Base-by-base conservation (phyloP, 129 eudicot genomes). In the Centaurea solstitialis region DNA sequence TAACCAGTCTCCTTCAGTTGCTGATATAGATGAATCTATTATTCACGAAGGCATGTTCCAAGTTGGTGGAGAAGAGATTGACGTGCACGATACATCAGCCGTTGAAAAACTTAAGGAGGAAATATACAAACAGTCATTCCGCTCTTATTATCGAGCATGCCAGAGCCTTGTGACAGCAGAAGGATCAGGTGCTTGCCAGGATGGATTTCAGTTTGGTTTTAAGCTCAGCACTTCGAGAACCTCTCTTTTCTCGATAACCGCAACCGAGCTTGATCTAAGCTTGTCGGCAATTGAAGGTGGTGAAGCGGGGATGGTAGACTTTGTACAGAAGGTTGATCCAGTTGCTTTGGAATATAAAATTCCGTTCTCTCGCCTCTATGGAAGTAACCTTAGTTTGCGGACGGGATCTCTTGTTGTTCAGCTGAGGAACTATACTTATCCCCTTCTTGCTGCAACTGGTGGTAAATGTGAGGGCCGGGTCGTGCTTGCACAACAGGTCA, bases 401-500 rank as follows among this genome's bases (percentile, higher is more conserved):
- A 82, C 98, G 6, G 93, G 94, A 20, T 87, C 98, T 80, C 94
- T 95, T 84, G 87, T 86, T 81, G 91, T 84, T 93, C 94, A 81
- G 89, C 77, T 93, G 84, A 86, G 99, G 87, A 79, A 95, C 83
- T 95, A 95, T 75, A 86, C 93, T 20, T 87, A 73, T 87, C 99
- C 99, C 38, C 88, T 95, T 28, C 82, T 95, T 84, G 90, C 93
- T 86, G 93, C 91, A 10, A 88, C 93, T 38, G 75, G 89, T 76
- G 99, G 99, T 84, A 92, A 83, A 88, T 95, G 99, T 73, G 97
- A 95, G 80, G 99, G 99, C 33, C 91, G 97, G 15, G 40, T 95
- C 81, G 90, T 95, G 76, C 88, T 95, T 6, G 99, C 99, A 77
- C 99, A 95, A 84, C 99, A 95, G 99, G 99, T 94, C 38, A 76